These are phyloP conservation scores for Alternaria arborescens DNA, from an alignment of 2,329 filamentous ascomycete species.

Conservation along the genomic window DNA sequence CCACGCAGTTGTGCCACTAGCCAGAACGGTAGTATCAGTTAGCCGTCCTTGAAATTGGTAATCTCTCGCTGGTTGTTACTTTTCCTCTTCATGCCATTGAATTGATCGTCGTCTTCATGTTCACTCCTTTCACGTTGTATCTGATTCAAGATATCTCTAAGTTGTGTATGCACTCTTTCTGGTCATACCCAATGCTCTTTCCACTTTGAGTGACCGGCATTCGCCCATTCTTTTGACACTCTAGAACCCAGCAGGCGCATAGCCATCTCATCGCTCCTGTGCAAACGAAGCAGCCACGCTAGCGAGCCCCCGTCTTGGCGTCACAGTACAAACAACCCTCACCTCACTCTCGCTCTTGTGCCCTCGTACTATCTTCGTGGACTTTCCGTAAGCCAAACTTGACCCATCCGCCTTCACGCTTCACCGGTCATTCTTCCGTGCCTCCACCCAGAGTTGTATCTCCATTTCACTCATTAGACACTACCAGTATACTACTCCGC, in stretches of 20 bases:
- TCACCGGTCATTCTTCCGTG: conserved; percentile 31
- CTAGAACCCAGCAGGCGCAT: conserved; percentile 23
- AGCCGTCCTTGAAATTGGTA: background rate
- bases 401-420: conserved; percentile 14
- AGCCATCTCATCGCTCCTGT: conserved; percentile 28
- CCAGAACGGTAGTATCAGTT: conserved; percentile 12
- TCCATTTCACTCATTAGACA: conserved; percentile 49
- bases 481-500: conserved; percentile 31
- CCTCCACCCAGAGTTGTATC: conserved; percentile 35
- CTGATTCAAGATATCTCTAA: background rate
- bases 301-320: conserved; percentile 35
- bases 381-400: conserved; percentile 16
- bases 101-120: background rate
- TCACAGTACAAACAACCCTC: conserved; percentile 31
- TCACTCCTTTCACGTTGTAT: background rate
- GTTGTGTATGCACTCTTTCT: background rate
- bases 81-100: background rate
- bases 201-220: background rate
- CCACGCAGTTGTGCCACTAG: conserved; percentile 33
- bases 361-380: conserved; percentile 26
- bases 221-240: background rate
- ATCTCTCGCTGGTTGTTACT: background rate
- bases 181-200: conserved; percentile 1
- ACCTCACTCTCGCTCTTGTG: conserved; percentile 14
- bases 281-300: conserved; percentile 29